Evolutionary conservation across 2,329 filamentous ascomycete species (phyloP).

Genomic region (Diaporthe aspalathi): DNA sequence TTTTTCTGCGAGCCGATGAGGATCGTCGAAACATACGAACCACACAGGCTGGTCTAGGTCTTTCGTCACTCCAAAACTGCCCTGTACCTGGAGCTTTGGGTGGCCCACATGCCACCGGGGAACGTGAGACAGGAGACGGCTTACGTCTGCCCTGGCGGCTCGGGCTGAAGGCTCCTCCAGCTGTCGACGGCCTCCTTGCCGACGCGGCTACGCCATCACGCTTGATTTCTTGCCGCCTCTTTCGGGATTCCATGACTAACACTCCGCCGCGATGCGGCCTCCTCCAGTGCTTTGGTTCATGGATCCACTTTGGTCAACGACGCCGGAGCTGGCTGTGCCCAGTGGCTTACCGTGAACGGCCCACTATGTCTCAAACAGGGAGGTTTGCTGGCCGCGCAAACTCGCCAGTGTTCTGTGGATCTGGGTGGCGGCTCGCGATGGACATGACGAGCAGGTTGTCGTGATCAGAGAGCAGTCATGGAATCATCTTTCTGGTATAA

Average conservation of each 20-base stretch:
- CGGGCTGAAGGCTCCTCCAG: neutral
- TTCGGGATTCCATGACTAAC: neutral
- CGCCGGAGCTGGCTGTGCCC: neutral
- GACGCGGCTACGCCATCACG: constrained; percentile 17
- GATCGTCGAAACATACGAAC: constrained; percentile 8
- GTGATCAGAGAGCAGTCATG: neutral
- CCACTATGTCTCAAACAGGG: constrained; percentile 23
- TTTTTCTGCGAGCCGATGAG: neutral
- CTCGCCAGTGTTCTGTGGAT: constrained; percentile 2
- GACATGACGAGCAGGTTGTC: neutral
- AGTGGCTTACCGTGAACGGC: constrained; percentile 4
- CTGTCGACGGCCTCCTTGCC: neutral
- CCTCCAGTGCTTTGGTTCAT: neutral
- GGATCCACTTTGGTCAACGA: neutral
- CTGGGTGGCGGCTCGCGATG: constrained; percentile 6
- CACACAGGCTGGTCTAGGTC: neutral
- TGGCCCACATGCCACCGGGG: neutral
- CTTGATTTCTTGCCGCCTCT: neutral
- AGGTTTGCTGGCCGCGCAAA: constrained; percentile 16
- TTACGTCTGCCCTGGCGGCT: constrained; percentile 11
- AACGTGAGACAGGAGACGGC: constrained; percentile 18
- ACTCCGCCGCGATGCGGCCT: neutral
- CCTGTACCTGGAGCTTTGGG: neutral
- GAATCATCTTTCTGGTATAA: constrained; percentile 6
- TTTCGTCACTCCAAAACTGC: neutral